Base-by-base conservation (phyloP, 73 alveolate genomes). In the Strombidium stylifer region DNA sequence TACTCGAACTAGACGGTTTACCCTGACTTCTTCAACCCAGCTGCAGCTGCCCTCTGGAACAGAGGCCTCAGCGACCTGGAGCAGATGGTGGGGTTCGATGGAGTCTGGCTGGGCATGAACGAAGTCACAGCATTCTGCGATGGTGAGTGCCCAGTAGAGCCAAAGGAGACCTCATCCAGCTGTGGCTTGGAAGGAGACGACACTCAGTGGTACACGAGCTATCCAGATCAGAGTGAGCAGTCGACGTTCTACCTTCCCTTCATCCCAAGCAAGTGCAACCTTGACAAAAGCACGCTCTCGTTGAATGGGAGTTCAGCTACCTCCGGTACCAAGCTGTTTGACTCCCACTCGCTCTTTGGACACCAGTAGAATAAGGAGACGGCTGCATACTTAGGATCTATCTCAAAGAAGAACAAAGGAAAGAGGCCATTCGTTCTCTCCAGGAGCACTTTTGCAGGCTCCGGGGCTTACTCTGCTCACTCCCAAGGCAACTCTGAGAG, bases 81-180 rank as follows among this genome's bases (percentile, higher is more conserved):
- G 52, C 41, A 82, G 14, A 16, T 76, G 23, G 73, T 77, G 8
- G 52, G 51, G 40, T 87, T 50, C 59, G 96, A 87, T 62, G 99
- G 99, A 8, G 76, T 94, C 52, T 94, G 99, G 99, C 59, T 94
- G 15, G 99, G 92, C 47, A 94, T 94, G 99, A 94, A 94, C 65
- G 99, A 94, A 67, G 88, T 87, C n/a, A 78, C 97, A 14, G 84
- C 72, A 52, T 81, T 82, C 59, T 35, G 65, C 8, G 58, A 55
- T 36, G 94, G 96, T 14, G 91, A 79, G 54, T 58, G 72, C 27
- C 25, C n/a, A n/a, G n/a, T n/a, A n/a, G n/a, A n/a, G n/a, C n/a
- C n/a, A n/a, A n/a, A n/a, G n/a, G n/a, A n/a, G n/a, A n/a, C n/a
- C n/a, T n/a, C n/a, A n/a, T n/a, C n/a, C n/a, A n/a, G n/a, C n/a